phyloP scores from a whole-genome alignment of 495 filamentous ascomycete genomes.

The Margaritispora aquatica region DNA sequence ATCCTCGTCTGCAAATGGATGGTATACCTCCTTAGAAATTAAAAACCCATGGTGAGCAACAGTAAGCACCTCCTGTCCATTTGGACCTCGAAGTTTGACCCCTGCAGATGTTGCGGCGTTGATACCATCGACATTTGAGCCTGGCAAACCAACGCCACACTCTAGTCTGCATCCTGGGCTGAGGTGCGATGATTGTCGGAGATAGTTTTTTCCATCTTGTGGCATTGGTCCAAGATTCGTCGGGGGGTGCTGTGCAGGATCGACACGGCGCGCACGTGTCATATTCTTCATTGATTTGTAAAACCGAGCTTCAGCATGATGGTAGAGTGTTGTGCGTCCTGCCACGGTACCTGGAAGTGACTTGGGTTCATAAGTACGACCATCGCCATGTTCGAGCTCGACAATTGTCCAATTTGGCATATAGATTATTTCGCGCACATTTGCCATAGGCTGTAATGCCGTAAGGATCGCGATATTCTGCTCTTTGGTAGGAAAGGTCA shows the following conservation, averaged over 20 bases:
- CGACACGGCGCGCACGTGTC: slow-evolving; percentile 15
- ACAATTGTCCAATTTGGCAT: slow-evolving; percentile 25
- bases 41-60: slow-evolving; percentile 24
- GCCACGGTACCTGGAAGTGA: slow-evolving; percentile 20
- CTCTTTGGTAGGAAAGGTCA: slow-evolving; percentile 22
- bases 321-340: slow-evolving; percentile 26
- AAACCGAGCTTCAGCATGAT: slow-evolving; percentile 18
- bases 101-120: slow-evolving; percentile 25
- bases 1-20: slow-evolving; percentile 19
- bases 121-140: slow-evolving; percentile 10
- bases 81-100: slow-evolving; percentile 19
- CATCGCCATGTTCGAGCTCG: slow-evolving; percentile 23
- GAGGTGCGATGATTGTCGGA: slow-evolving; percentile 17
- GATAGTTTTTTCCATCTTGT: slow-evolving; percentile 28
- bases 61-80: slow-evolving; percentile 19
- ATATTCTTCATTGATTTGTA: slow-evolving; percentile 21
- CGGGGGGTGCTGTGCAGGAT: slow-evolving; percentile 15
- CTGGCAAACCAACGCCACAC: slow-evolving; percentile 16
- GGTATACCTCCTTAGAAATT: slow-evolving; percentile 20
- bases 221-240: slow-evolving; percentile 6
- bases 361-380: slow-evolving; percentile 18
- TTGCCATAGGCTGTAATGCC: slow-evolving; percentile 21
- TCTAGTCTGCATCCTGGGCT: slow-evolving; percentile 22
- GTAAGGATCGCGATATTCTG: slow-evolving; percentile 19
- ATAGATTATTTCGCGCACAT: slow-evolving; percentile 24